A percentile compares a stretch with the other conserved stretches of the same genome.
These are phyloP conservation scores for Fusarium sp. DNA, from an alignment of 2,329 filamentous ascomycete genomes.

Conservation along the genomic window DNA sequence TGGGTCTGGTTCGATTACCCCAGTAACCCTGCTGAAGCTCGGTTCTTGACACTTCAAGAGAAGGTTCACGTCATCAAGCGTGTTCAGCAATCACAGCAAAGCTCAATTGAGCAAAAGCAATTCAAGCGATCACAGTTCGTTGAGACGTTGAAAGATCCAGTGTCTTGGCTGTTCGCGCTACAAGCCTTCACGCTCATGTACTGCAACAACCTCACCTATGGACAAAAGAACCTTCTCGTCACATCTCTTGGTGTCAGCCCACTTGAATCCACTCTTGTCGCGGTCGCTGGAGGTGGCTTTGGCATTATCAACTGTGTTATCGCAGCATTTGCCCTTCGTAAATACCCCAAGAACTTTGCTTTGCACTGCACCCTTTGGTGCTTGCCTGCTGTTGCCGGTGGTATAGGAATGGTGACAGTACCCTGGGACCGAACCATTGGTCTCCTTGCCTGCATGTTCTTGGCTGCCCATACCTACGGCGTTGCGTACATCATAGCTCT, in stretches of 20 bases:
- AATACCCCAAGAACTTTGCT: conserved; percentile 50
- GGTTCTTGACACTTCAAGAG: conserved; percentile 56
- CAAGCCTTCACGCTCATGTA: conserved; percentile 52
- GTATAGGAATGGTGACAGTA: conserved; percentile 47
- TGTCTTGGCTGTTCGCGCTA: conserved; percentile 50
- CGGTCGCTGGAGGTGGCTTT: conserved; percentile 53
- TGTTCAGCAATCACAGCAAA: conserved; percentile 50
- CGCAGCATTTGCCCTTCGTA: conserved; percentile 48
- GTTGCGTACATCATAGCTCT: conserved; percentile 27
- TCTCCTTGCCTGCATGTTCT: conserved; percentile 45
- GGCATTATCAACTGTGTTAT: conserved; percentile 49
- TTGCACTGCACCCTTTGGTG: conserved; percentile 48
- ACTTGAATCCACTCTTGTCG: conserved; percentile 55
- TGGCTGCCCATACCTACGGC: conserved; percentile 52
- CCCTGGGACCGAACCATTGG: conserved; percentile 43
- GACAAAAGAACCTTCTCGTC: conserved; percentile 55
- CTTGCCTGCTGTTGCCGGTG: conserved; percentile 43
- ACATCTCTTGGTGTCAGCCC: conserved; percentile 51
- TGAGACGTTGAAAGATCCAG: conserved; percentile 48
- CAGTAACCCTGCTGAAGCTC: conserved; percentile 53
- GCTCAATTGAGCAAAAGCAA: conserved; percentile 53
- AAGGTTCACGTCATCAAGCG: conserved; percentile 53
- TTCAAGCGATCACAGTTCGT: conserved; percentile 50
- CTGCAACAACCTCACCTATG: conserved; percentile 55
- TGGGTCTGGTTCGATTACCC: conserved; percentile 54